These are phyloP conservation scores for Entomortierella lignicola DNA, from an alignment of 192 early-diverging fungal genomes.

Conservation along the genomic window DNA sequence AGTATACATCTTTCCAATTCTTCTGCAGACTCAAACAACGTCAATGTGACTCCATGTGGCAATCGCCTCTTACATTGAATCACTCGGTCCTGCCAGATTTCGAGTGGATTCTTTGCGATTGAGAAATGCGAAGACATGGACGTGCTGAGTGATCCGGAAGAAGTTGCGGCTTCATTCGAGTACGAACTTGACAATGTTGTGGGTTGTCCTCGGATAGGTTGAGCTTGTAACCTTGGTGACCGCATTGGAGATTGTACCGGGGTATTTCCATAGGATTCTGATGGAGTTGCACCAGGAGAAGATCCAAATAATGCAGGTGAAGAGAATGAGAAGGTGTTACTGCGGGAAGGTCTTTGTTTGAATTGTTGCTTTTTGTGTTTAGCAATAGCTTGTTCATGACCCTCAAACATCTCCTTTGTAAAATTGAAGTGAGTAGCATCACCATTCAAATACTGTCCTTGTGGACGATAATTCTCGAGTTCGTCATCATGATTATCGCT, in stretches of 20 bases:
- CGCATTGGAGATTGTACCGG: not conserved
- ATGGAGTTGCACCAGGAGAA: not conserved
- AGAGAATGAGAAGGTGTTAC: not conserved
- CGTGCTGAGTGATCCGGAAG: not conserved
- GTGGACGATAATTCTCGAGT: not conserved
- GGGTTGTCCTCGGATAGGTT: not conserved
- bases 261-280: not conserved
- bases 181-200: not conserved
- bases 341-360: not conserved
- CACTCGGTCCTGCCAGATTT: constrained; percentile 25
- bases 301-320: not conserved
- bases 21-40: constrained; percentile 35
- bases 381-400: not conserved
- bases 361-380: constrained; percentile 5
- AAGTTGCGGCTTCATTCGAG: not conserved
- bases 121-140: not conserved
- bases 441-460: not conserved
- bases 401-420: constrained; percentile 2
- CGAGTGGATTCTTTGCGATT: constrained; percentile 9
- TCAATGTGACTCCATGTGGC: constrained; percentile 16
- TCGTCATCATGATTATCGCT: not conserved
- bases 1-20: constrained; percentile 12
- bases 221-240: constrained; percentile 1
- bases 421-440: not conserved
- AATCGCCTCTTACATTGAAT: constrained; percentile 14